These are phyloP conservation scores for Erythrobasidium hasegawianum DNA, from an alignment of 1,284 basidiomycete genomes.

Conservation along the genomic window DNA sequence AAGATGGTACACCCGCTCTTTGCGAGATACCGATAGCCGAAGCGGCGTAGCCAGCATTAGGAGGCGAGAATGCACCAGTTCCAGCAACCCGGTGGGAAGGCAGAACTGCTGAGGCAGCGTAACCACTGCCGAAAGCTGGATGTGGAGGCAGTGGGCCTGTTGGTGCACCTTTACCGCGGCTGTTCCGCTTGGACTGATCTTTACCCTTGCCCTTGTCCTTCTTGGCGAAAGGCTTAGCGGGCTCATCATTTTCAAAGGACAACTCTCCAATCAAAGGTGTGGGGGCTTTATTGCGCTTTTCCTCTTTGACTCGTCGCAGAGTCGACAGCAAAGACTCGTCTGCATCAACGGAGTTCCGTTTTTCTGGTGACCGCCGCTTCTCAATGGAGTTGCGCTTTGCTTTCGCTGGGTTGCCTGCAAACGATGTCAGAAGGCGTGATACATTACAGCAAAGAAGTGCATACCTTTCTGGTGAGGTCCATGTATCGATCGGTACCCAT, in stretches of 20 bases:
- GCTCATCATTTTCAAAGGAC: slow-evolving; percentile 22
- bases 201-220: slow-evolving; percentile 9
- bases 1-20: no score
- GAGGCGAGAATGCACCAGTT: not conserved
- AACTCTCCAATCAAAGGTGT: slow-evolving; percentile 18
- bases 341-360: slow-evolving; percentile 22
- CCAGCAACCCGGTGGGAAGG: not conserved
- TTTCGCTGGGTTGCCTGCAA: not conserved
- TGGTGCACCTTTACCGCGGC: not conserved
- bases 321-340: slow-evolving; percentile 14
- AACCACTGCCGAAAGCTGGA: slow-evolving; percentile 5
- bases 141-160: not conserved
- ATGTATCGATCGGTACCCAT: slow-evolving; percentile 25
- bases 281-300: slow-evolving; percentile 18
- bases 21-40: not conserved
- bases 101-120: slow-evolving; percentile 2
- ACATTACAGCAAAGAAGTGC: not conserved
- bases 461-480: slow-evolving; percentile 28
- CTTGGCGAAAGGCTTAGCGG: slow-evolving; percentile 1
- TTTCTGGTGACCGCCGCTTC: not conserved
- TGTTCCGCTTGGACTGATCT: not conserved
- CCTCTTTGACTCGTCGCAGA: slow-evolving; percentile 6
- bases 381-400: not conserved
- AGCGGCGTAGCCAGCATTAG: not conserved
- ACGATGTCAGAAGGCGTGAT: not conserved